Evolutionary conservation across 2,329 filamentous ascomycete genomes (phyloP).

Genomic region (Parasarocladium wereldwijsianum): DNA sequence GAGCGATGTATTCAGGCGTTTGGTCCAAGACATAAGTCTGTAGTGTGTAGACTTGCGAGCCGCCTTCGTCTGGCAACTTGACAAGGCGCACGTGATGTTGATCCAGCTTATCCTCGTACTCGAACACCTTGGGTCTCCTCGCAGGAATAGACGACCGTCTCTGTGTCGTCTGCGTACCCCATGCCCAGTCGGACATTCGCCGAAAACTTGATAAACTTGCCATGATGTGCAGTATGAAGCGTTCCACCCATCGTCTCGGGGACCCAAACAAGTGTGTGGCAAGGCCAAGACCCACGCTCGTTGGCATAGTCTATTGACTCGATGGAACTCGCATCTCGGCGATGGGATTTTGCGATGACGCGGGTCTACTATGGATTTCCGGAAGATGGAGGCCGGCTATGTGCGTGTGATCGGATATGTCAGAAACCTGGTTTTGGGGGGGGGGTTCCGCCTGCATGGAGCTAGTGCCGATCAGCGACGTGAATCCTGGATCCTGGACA

Average conservation of each 20-base stretch:
- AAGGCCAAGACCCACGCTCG: too few relatives aligned
- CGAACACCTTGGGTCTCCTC: conserved; percentile 5
- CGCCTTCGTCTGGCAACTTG: conserved; percentile 7
- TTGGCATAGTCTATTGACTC: too few relatives aligned
- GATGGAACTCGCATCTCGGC: too few relatives aligned
- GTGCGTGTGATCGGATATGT: too few relatives aligned
- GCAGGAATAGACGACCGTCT: conserved; percentile 5
- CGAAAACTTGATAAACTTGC: conserved; percentile 2
- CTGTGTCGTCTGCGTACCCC: too few relatives aligned
- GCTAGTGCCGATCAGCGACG: conserved; percentile 2
- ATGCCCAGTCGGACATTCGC: conserved; percentile 3
- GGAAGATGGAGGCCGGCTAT: too few relatives aligned
- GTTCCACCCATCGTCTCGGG: conserved; percentile 1
- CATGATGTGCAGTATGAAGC: conserved; percentile 1
- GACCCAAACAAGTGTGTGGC: too few relatives aligned
- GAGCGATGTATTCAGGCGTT: conserved; percentile 9
- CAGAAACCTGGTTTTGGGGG: too few relatives aligned
- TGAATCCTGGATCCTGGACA: too few relatives aligned
- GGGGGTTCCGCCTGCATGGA: too few relatives aligned
- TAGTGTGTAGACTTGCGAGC: conserved; percentile 6
- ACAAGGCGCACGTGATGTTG: conserved; percentile 8
- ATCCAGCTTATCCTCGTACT: conserved; percentile 7
- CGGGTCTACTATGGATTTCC: too few relatives aligned
- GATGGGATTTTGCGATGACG: too few relatives aligned
- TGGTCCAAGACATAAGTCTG: conserved; percentile 8